Percentiles rank a stretch among this genome's conserved stretches.
Conservation (phyloP, 495 filamentous ascomycete genomes). For the Podospora pseudocomata region DNA sequence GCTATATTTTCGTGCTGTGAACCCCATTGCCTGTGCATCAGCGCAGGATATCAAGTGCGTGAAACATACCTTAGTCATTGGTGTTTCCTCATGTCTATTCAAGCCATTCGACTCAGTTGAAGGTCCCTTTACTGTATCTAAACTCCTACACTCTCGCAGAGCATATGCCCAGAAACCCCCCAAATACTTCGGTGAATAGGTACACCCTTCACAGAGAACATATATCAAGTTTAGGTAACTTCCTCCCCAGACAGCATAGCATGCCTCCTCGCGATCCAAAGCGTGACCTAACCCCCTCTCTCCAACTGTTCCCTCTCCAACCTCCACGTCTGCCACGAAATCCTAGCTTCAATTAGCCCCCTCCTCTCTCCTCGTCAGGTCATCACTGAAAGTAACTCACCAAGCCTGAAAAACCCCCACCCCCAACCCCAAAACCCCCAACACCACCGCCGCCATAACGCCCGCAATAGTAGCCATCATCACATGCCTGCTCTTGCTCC, state of each 20-base stretch:
- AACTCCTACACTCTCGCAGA: too few species aligned
- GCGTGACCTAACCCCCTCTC: not conserved
- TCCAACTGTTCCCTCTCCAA: not conserved
- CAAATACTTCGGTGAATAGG: too few species aligned
- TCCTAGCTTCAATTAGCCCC: not conserved
- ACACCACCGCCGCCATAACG: constrained; percentile 31
- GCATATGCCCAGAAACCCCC: too few species aligned
- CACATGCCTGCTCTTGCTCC: constrained; percentile 37
- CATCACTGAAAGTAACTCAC: not conserved
- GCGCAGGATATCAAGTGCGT: too few species aligned
- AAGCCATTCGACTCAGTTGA: too few species aligned
- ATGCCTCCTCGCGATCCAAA: not conserved
- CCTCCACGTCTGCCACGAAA: constrained; percentile 32
- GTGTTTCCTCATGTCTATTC: too few species aligned
- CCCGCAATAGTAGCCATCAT: constrained; percentile 41
- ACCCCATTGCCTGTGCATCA: too few species aligned
- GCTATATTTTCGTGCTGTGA: too few species aligned
- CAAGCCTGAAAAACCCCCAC: constrained; percentile 32
- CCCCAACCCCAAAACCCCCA: constrained; percentile 26
- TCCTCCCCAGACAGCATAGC: not conserved
- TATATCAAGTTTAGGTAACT: too few species aligned
- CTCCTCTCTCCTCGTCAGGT: not conserved
- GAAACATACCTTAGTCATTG: too few species aligned
- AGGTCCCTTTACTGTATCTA: too few species aligned
- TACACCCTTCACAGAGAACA: too few species aligned